These are phyloP conservation scores for Dacryopinax primogenitus DNA, from an alignment of 768 basidiomycete species.

Conservation along the genomic window DNA sequence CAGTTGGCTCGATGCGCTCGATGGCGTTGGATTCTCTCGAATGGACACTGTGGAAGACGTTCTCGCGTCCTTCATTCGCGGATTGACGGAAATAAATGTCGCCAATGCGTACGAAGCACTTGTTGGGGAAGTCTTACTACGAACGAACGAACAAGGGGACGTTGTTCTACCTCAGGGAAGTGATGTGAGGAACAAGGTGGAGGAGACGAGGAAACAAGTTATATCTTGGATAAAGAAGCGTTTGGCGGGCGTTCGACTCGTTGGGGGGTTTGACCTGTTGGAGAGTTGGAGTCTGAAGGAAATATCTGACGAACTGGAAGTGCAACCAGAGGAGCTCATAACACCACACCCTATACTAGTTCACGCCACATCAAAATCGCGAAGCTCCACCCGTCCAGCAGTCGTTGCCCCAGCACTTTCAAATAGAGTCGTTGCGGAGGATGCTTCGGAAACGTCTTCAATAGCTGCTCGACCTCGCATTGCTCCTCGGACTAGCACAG, in stretches of 20 bases:
- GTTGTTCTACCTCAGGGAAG: background rate
- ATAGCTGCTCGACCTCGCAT: background rate
- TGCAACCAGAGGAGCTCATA: constrained; percentile 60
- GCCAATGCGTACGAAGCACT: constrained; percentile 49
- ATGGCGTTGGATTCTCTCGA: constrained; percentile 49
- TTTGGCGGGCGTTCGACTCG: constrained; percentile 61
- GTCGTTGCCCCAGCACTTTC: constrained; percentile 8
- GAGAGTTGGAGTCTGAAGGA: constrained; percentile 83
- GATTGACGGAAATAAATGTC: constrained; percentile 52
- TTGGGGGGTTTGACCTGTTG: constrained; percentile 68
- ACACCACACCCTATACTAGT: constrained; percentile 26
- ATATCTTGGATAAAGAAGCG: constrained; percentile 62
- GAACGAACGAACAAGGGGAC: constrained; percentile 8
- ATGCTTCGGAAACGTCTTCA: background rate
- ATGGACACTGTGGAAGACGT: constrained; percentile 63
- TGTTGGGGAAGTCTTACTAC: constrained; percentile 16
- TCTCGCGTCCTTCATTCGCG: constrained; percentile 49
- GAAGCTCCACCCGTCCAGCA: constrained; percentile 1
- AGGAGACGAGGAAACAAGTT: constrained; percentile 51
- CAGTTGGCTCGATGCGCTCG: constrained; percentile 43
- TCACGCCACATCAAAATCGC: constrained; percentile 22
- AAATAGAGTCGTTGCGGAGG: constrained; percentile 3
- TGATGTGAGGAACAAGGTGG: constrained; percentile 32
- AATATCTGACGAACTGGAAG: constrained; percentile 65
- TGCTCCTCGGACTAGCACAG: background rate